Evolutionary conservation across 805 yeast genomes (phyloP), one percentile per base, ranked within the genome.

Genomic region (Maudiozyma barnettii): DNA sequence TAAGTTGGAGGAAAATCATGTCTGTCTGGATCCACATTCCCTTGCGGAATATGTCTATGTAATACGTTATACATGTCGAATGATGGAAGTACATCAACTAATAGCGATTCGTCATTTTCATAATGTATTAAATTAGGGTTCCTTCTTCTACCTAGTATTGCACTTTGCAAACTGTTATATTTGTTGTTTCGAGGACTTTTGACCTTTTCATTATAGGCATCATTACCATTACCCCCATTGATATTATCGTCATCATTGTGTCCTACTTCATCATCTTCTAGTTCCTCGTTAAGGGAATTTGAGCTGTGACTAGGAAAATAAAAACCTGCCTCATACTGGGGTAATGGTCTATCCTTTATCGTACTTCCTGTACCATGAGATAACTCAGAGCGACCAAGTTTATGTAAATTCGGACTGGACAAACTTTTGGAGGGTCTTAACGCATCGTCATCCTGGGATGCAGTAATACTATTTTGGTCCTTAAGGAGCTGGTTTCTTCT

Each of bases 51-150:
- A 63, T 54, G 75, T 43, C 65, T 56, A 44, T 68, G 70, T 39
- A 70, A 44, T 1, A 68, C 73, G 54, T 77, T 79, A 55, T 78
- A 80, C 81, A 82, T 77, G 51, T 81, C 84, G 56, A 81, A 82
- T 0, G 86, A 79, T 0, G 87, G 89, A 33, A 82, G 60, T 2
- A 81, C 75, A 54, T 81, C 86, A 44, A 78, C 67, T 12, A 51
- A 36, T 35, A 51, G 33, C 7, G 54, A 51, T 37, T 51, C 54
- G 20, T 47, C 51, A 29, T 50, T 45, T n/a, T 43, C 47, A 41
- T 45, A 40, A 35, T 45, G 48, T 52, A 36, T 56, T 18, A 40
- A 18, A 40, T 40, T 58, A 13, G 45, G 21, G 36, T 45, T 41
- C 14, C 44, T 23, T 13, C 40, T 37, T 21, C 26, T 37, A 12